Evolutionary conservation across 1,139 yeast genomes (phyloP).

Genomic region (Zygotorulaspora mrakii): DNA sequence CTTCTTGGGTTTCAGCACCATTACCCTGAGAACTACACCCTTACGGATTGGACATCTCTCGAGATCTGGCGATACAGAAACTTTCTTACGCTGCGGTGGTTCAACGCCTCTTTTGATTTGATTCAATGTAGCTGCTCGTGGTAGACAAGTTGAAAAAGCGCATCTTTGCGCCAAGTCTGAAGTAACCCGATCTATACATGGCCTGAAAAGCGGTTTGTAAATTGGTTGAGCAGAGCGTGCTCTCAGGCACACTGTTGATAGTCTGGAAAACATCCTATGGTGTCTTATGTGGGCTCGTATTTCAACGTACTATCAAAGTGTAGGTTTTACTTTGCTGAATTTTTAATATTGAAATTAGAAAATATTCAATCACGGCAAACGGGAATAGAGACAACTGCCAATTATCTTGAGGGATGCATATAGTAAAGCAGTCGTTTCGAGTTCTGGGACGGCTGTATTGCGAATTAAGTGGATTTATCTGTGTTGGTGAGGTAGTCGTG

Average conservation of each 20-base stretch:
- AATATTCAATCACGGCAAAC: background rate
- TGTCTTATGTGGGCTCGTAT: too few relatives aligned
- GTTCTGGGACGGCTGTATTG: too few relatives aligned
- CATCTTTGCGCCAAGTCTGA: background rate
- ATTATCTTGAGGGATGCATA: background rate
- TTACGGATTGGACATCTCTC: conserved; percentile 78
- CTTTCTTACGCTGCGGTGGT: conserved; percentile 49
- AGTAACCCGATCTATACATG: background rate
- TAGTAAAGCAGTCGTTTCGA: too few relatives aligned
- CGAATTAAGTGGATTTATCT: background rate
- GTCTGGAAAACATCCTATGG: conserved; percentile 5
- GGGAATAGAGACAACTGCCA: too few relatives aligned
- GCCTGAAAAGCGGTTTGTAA: background rate
- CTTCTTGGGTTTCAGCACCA: conserved; percentile 94
- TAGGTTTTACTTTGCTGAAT: too few relatives aligned
- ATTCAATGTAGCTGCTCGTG: conserved; percentile 55
- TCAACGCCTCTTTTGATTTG: conserved; percentile 68
- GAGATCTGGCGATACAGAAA: conserved; percentile 74
- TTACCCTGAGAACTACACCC: conserved; percentile 92
- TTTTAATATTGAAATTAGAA: too few relatives aligned
- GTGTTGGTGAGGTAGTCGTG: background rate
- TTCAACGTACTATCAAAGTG: too few relatives aligned
- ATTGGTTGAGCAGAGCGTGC: background rate
- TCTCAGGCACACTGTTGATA: background rate
- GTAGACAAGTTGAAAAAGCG: conserved; percentile 7